Percentiles rank a stretch among this genome's conserved stretches.
Conservation (phyloP, 192 early-diverging fungal species). For the Coemansia sp. region DNA sequence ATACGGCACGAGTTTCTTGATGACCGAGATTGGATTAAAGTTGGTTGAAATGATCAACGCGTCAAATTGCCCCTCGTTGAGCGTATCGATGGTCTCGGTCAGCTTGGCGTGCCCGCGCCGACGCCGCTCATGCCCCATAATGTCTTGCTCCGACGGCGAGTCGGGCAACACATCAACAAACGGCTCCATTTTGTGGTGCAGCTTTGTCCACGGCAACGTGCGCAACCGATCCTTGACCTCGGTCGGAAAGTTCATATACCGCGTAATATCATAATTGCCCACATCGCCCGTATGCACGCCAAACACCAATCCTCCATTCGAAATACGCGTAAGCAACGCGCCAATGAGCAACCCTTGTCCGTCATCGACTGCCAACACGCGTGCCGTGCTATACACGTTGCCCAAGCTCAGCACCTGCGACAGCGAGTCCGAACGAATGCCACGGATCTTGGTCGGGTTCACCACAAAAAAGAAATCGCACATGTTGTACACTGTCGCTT, state of each 20-base stretch:
- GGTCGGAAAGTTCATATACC: slow-evolving; percentile 73
- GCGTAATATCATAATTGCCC: slow-evolving; percentile 67
- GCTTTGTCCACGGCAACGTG: slow-evolving; percentile 68
- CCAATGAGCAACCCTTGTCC: slow-evolving; percentile 80
- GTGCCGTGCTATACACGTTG: slow-evolving; percentile 72
- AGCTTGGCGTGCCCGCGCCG: slow-evolving; percentile 53
- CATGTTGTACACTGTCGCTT: slow-evolving; percentile 71
- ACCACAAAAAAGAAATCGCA: slow-evolving; percentile 74
- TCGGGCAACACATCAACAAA: slow-evolving; percentile 58
- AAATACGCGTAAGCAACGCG: slow-evolving; percentile 80
- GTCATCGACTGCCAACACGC: slow-evolving; percentile 85
- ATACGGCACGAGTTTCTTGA: slow-evolving; percentile 67
- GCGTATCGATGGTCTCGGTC: slow-evolving; percentile 50
- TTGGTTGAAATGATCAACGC: slow-evolving; percentile 75
- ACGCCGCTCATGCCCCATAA: slow-evolving; percentile 55
- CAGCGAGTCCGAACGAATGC: slow-evolving; percentile 80
- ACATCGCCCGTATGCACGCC: slow-evolving; percentile 73
- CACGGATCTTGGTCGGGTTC: slow-evolving; percentile 76
- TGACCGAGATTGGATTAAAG: slow-evolving; percentile 68
- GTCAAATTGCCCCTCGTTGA: slow-evolving; percentile 67
- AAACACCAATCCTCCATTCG: slow-evolving; percentile 61
- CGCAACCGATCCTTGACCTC: slow-evolving; percentile 55
- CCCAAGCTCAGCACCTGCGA: slow-evolving; percentile 82
- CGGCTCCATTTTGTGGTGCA: slow-evolving; percentile 57
- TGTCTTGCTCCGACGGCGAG: slow-evolving; percentile 52